Evolutionary conservation across 495 filamentous ascomycete genomes (phyloP), one percentile per base, ranked within the genome.

Genomic region (Penicillium chermesinum): DNA sequence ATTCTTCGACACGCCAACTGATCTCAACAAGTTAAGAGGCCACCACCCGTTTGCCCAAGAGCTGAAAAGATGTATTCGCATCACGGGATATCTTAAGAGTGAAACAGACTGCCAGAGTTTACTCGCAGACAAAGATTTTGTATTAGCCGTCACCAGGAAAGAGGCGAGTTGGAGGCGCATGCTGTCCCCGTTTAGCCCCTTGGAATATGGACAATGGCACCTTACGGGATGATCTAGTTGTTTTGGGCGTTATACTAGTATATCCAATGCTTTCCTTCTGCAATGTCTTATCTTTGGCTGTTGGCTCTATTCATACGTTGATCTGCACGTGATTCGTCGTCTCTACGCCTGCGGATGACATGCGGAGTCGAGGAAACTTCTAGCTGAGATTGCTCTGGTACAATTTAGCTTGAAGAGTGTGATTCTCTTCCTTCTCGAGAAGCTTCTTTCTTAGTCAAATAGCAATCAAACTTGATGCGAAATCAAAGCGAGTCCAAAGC

Each of bases 261-360:
- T n/a, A n/a, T n/a, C n/a, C n/a, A n/a, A n/a, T n/a, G n/a, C n/a
- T n/a, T n/a, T n/a, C n/a, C n/a, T n/a, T n/a, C n/a, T n/a, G n/a
- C n/a, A n/a, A n/a, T n/a, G n/a, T n/a, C n/a, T n/a, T n/a, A n/a
- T n/a, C n/a, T n/a, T n/a, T n/a, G n/a, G n/a, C n/a, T n/a, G n/a
- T n/a, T n/a, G n/a, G n/a, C n/a, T n/a, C n/a, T n/a, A n/a, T n/a
- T n/a, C n/a, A n/a, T n/a, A n/a, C n/a, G n/a, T n/a, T n/a, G n/a
- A n/a, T n/a, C n/a, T n/a, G n/a, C n/a, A n/a, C n/a, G n/a, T n/a
- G n/a, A n/a, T n/a, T n/a, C n/a, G n/a, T n/a, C n/a, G n/a, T n/a
- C n/a, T n/a, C n/a, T n/a, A 42, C 42, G 42, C 49, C 49, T 46
- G 15, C 17, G 30, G 20, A 37, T 46, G 49, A 52, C 49, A 52